Conservation (phyloP, 2,329 filamentous ascomycete species). For the Colletotrichum godetiae region DNA sequence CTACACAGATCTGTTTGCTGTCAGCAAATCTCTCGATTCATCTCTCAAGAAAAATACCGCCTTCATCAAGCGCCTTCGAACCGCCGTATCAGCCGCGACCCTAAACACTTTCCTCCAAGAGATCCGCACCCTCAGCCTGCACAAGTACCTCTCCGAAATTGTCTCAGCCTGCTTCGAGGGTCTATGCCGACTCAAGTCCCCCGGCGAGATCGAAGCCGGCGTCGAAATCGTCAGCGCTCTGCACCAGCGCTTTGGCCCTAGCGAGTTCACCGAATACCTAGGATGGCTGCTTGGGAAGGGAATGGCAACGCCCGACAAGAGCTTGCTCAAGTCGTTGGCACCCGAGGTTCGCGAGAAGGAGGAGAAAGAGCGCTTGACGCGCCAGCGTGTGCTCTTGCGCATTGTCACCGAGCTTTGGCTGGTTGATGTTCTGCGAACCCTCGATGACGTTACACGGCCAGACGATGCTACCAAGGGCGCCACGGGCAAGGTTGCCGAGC, state of each 20-base stretch:
- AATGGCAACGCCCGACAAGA: conserved; percentile 90
- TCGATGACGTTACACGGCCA: conserved; percentile 73
- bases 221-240: conserved; percentile 95
- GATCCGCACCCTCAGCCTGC: conserved; percentile 88
- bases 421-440: conserved; percentile 84
- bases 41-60: conserved; percentile 98
- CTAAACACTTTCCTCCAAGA: conserved; percentile 89
- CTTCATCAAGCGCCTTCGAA: conserved; percentile 96
- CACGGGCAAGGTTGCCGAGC: conserved; percentile 71
- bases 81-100: conserved; percentile 83
- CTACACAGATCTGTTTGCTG: conserved; percentile 77
- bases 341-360: conserved; percentile 91
- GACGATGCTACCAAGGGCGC: conserved; percentile 72
- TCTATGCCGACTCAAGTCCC: conserved; percentile 88
- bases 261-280: conserved; percentile 90
- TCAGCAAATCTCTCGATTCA: conserved; percentile 86
- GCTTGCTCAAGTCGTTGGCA: conserved; percentile 79
- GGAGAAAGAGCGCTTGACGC: conserved; percentile 89
- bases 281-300: conserved; percentile 94
- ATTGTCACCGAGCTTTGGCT: conserved; percentile 98
- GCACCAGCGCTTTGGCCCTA: conserved; percentile 91
- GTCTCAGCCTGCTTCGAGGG: conserved; percentile 96
- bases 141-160: conserved; percentile 97
- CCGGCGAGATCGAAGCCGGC: conserved; percentile 90
- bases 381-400: conserved; percentile 87